A percentile compares a stretch with the other conserved stretches of the same genome.
These are phyloP conservation scores for Tremella yokohamensis DNA, from an alignment of 768 basidiomycete species.

Conservation along the genomic window DNA sequence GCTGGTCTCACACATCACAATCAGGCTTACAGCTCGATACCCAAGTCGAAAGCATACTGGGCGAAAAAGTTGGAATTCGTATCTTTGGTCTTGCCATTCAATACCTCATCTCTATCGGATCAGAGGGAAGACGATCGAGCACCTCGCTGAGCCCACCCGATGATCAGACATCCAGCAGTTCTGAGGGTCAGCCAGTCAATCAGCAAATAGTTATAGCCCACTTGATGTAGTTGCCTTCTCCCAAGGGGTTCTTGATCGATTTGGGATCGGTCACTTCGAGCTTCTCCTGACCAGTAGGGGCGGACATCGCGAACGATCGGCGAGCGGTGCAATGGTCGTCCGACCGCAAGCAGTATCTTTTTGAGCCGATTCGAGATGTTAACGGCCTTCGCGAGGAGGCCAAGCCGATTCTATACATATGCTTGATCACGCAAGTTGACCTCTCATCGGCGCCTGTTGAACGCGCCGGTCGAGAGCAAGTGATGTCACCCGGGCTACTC, in stretches of 20 bases:
- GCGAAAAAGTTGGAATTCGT: constrained; percentile 63
- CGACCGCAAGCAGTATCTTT: too few relatives aligned
- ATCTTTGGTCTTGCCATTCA: constrained; percentile 79
- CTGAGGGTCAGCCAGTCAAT: constrained; percentile 10
- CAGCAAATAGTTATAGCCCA: constrained; percentile 12
- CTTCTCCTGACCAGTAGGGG: constrained; percentile 10
- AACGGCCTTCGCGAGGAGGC: too few relatives aligned
- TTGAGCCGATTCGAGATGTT: too few relatives aligned
- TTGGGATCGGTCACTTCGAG: constrained; percentile 30
- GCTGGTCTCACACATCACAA: background rate
- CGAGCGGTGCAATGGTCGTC: background rate
- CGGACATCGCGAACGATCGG: constrained; percentile 7
- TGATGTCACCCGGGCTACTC: too few relatives aligned
- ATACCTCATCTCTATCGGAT: constrained; percentile 70
- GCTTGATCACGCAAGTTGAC: too few relatives aligned
- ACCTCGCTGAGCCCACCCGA: constrained; percentile 39
- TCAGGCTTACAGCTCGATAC: constrained; percentile 45
- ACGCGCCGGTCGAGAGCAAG: too few relatives aligned
- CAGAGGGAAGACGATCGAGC: background rate
- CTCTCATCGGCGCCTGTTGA: too few relatives aligned
- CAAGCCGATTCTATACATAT: too few relatives aligned
- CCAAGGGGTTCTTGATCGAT: constrained; percentile 59
- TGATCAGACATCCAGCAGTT: constrained; percentile 51
- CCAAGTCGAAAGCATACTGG: constrained; percentile 82
- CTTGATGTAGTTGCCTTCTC: constrained; percentile 67